phyloP scores from a whole-genome alignment of 2,329 filamentous ascomycete genomes.

The Ascochyta clinopodiicola region DNA sequence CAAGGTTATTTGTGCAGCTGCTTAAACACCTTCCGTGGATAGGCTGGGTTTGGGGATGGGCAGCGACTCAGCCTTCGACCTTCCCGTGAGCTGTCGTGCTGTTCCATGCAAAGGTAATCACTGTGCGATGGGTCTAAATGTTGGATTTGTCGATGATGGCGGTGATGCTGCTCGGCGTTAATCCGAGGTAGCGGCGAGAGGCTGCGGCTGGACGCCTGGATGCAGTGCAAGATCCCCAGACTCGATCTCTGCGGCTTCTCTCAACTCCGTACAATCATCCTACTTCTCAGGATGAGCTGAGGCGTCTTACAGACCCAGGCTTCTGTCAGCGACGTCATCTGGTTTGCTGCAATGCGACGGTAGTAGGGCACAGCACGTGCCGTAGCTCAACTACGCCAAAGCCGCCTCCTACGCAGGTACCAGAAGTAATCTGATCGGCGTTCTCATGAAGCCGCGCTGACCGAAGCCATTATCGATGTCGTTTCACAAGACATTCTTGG shows the following conservation, averaged over 20 bases:
- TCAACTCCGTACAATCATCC: background rate
- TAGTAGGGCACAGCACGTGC: background rate
- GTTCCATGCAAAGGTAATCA: background rate
- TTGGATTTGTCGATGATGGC: background rate
- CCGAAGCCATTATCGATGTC: background rate
- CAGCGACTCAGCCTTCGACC: slow-evolving; percentile 1
- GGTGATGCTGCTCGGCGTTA: background rate
- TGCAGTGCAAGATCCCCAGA: background rate
- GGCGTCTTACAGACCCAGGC: background rate
- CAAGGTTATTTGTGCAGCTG: slow-evolving; percentile 5
- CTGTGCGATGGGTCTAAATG: background rate
- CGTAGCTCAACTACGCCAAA: background rate
- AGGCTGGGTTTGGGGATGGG: slow-evolving; percentile 6
- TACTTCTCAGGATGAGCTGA: background rate
- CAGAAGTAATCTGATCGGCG: background rate
- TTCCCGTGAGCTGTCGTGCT: background rate
- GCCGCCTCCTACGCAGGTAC: background rate
- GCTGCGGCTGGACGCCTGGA: slow-evolving; percentile 17
- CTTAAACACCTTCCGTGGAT: slow-evolving; percentile 7
- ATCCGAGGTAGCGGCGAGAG: background rate
- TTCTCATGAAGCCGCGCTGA: slow-evolving; percentile 3
- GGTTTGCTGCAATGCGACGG: background rate
- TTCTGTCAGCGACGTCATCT: background rate
- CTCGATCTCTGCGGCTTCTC: background rate
- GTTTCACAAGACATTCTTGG: slow-evolving; percentile 6